Evolutionary conservation across 805 yeast species (phyloP), one percentile per base, ranked within the genome.

Genomic region (Myxozyma mucilagina): DNA sequence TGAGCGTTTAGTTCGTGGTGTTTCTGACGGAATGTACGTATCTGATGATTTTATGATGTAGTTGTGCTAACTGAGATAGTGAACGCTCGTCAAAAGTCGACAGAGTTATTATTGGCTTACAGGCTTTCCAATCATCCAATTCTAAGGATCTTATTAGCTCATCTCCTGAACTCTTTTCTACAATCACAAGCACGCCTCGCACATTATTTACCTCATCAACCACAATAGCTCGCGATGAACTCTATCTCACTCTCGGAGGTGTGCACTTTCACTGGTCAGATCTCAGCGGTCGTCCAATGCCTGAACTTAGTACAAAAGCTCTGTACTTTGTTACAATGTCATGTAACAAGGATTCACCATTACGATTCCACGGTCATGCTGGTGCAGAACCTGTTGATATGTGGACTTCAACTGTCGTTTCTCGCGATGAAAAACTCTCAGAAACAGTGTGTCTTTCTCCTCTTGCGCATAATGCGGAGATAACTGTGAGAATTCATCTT

Each of bases 31-130:
- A 65, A 69, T 70, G 66, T 65, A 59, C 14, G 68, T 60, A 11
- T 31, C 47, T 29, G 3, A 31, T 9, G 3, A 39, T 4, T 41
- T 47, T 47, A 13, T 32, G 38, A 7, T 34, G 34, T 11, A 16
- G n/a, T 11, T 31, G 20, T 24, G 7, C 53, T 57, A 32, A 48
- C 47, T 32, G 9, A 5, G 14, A 9, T 29, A 83, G 89, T 56
- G 93, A 92, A 3, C 81, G 88, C 34, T 88, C 89, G 63, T 91
- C 93, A 32, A 80, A 96, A 72, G 90, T 94, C 3, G 92, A 87
- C 68, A 80, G 79, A 60, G 76, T 90, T 65, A 80, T 83, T 38
- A 81, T 89, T 9, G 80, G 92, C 1, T 82, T 90, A 49, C 89
- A 89, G 72, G 96, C 89, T 71, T 82, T 88, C 69, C 83, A 81